A percentile compares a stretch with the other conserved stretches of the same genome.
Evolutionary conservation across 768 basidiomycete genomes (phyloP).

Genomic region (Mycena crocata): DNA sequence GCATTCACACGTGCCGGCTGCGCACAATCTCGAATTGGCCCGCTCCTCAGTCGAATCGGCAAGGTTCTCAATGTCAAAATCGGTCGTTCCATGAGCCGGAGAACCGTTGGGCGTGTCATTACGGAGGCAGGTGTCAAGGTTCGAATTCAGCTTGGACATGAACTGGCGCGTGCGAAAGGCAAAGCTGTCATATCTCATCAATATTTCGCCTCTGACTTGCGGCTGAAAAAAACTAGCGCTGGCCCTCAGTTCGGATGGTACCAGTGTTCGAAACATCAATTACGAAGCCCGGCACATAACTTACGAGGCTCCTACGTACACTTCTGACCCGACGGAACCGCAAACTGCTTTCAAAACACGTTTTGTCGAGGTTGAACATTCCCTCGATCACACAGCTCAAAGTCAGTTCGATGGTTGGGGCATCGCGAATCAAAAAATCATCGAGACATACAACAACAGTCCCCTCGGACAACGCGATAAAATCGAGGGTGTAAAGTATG

Average conservation of each 20-base stretch:
- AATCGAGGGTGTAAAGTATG: no score
- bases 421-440: slow-evolving; percentile 12
- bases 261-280: slow-evolving; percentile 26
- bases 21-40: slow-evolving; percentile 3
- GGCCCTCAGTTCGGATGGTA: no score
- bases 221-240: slow-evolving; percentile 24
- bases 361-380: slow-evolving; percentile 21
- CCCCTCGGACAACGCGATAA: no score
- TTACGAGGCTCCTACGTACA: slow-evolving; percentile 3
- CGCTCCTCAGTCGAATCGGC: neutral
- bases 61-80: slow-evolving; percentile 14
- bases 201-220: neutral
- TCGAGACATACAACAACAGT: no score
- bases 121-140: slow-evolving; percentile 19
- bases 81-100: neutral
- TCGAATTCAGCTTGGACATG: slow-evolving; percentile 11
- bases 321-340: neutral
- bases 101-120: slow-evolving; percentile 16
- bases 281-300: slow-evolving; percentile 29
- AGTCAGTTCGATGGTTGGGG: slow-evolving; percentile 35
- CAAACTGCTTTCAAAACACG: neutral
- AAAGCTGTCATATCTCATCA: neutral
- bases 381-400: slow-evolving; percentile 36
- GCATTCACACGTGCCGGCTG: neutral
- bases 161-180: no score